Base-by-base conservation (phyloP, 345 rosid genomes). In the Clausena lansium region DNA sequence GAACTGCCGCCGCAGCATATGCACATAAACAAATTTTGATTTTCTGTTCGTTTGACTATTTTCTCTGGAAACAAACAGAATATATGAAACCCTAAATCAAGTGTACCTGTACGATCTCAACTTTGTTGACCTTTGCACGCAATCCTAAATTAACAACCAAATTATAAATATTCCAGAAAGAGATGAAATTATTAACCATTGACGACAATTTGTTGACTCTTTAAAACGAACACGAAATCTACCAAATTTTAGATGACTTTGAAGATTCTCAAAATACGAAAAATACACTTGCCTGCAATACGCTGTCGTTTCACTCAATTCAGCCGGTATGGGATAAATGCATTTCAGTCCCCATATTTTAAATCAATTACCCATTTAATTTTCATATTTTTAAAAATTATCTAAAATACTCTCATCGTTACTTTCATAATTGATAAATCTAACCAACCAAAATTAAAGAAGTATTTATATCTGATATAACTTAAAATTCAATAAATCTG, bases 51-150 rank as follows among this genome's bases (percentile, higher is more conserved):
- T 4, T 9, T 19, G 41, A 28, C n/a, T 45, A 45, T 11, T 76
- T 75, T 67, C 67, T 67, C 66, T 14, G 57, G 39, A 76, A 67
- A 27, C 73, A 76, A 67, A 76, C 67, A 55, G 27, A 9, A 58
- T 25, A 24, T 8, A 25, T 3, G 0, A 39, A 76, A 24, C 33
- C 79, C 28, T 41, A 36, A 67, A 2, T 41, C 24, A 24, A 15
- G 22, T 25, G 61, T 36, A 77, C 79, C 74, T 57, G 32, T 55
- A 45, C 2, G 67, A 73, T 59, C 76, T 38, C 27, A 45, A 62
- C 45, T 27, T 41, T 25, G 32, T 6, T 45, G 28, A 62, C 33
- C 67, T 73, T 25, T 2, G 38, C 66, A 59, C n/a, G 33, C 38
- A 59, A 17, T n/a, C 11, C 38, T 32, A 50, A 70, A 52, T 9